A percentile compares a stretch with the other conserved stretches of the same genome.
Conservation (phyloP, 352 stramenopile genomes). For the Globisporangium nunn region DNA sequence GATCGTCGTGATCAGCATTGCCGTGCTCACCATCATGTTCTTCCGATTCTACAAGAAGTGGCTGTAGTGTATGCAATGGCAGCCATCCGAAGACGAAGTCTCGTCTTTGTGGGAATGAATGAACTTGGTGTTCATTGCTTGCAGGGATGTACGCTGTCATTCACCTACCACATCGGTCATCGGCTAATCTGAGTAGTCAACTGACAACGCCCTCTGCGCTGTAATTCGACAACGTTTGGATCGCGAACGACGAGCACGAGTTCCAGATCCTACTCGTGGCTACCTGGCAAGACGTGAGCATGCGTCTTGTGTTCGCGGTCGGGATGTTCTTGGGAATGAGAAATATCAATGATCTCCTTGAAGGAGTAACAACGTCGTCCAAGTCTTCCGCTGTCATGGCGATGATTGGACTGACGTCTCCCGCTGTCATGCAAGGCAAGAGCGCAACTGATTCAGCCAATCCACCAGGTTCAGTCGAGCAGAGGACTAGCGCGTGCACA, state of each 20-base stretch:
- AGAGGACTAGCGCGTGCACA: too few relatives aligned
- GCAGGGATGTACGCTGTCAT: too few relatives aligned
- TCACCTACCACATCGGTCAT: background rate
- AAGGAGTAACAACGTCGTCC: too few relatives aligned
- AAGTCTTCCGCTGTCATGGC: too few relatives aligned
- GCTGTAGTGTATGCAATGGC: constrained; percentile 23
- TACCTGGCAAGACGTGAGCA: constrained; percentile 25
- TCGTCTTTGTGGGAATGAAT: background rate
- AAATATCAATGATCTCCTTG: constrained; percentile 23
- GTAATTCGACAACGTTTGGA: constrained; percentile 21
- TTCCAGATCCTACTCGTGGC: constrained; percentile 18
- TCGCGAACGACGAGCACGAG: constrained; percentile 22
- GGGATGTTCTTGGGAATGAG: constrained; percentile 23
- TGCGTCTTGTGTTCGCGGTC: constrained; percentile 29
- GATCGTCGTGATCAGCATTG: constrained; percentile 44
- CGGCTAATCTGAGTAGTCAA: constrained; percentile 8
- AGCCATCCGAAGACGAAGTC: too few relatives aligned
- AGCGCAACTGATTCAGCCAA: too few relatives aligned
- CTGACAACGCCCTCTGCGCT: background rate
- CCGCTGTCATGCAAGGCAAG: too few relatives aligned
- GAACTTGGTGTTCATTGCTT: background rate
- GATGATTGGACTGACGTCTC: too few relatives aligned
- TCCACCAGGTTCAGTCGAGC: too few relatives aligned
- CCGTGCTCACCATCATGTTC: constrained; percentile 31
- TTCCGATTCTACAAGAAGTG: constrained; percentile 79